Evolutionary conservation across 1,284 basidiomycete species (phyloP).

Genomic region (Moesziomyces parantarcticus): DNA sequence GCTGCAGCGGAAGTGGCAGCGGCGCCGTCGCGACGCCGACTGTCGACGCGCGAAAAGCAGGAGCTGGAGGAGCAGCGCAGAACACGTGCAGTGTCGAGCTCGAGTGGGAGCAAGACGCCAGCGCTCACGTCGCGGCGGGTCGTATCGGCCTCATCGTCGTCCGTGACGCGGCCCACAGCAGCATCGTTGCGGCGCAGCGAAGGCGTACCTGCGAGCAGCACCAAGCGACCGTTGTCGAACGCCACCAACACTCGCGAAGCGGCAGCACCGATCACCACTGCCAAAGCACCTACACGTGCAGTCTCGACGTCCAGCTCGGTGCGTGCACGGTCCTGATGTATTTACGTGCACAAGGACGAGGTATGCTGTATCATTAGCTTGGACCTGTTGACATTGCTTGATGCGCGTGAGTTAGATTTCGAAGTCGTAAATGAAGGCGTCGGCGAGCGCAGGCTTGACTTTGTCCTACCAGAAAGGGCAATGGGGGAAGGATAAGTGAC

Average conservation of each 20-base stretch:
- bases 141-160: slow-evolving; percentile 23
- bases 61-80: slow-evolving; percentile 26
- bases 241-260: slow-evolving; percentile 24
- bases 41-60: slow-evolving; percentile 37
- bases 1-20: not conserved
- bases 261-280: not conserved
- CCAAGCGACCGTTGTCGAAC: slow-evolving; percentile 34
- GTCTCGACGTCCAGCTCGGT: slow-evolving; percentile 8
- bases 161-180: slow-evolving; percentile 32
- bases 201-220: slow-evolving; percentile 8
- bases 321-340: slow-evolving; percentile 16
- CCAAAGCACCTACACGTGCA: slow-evolving; percentile 3
- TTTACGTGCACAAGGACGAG: not conserved
- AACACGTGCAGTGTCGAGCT: not conserved
- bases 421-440: slow-evolving; percentile 51
- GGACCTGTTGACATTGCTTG: not conserved
- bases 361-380: slow-evolving; percentile 1
- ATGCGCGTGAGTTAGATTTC: slow-evolving; percentile 7
- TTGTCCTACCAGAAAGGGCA: slow-evolving; percentile 15
- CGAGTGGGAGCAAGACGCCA: slow-evolving; percentile 19
- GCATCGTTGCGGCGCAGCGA: slow-evolving; percentile 27
- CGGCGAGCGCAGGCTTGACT: slow-evolving; percentile 33
- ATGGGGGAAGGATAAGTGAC: slow-evolving; percentile 1
- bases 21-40: slow-evolving; percentile 26
- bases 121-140: slow-evolving; percentile 20